Conservation (phyloP, 2,329 filamentous ascomycete genomes). For the Coniochaeta sp. region DNA sequence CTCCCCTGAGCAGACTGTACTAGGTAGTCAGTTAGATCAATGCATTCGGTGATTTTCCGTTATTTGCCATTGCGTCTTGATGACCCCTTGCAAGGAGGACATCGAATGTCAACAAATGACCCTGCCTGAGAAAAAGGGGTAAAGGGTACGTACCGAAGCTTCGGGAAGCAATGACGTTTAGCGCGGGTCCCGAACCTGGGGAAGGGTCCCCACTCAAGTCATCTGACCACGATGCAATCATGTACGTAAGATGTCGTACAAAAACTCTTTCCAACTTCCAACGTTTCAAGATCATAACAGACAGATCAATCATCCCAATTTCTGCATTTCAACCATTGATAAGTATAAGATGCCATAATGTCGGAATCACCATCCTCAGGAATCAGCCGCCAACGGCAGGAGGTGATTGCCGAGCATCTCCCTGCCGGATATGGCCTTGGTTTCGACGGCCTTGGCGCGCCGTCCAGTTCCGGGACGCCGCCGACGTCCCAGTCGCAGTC, state of each 20-base stretch:
- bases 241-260: not conserved
- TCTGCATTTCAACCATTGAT: not conserved
- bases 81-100: too few relatives aligned
- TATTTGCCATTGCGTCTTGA: too few relatives aligned
- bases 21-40: too few relatives aligned
- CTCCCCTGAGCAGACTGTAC: too few relatives aligned
- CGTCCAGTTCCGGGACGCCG: not conserved
- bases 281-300: too few relatives aligned
- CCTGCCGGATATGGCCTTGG: slow-evolving; percentile 26
- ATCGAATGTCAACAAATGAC: too few relatives aligned
- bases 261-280: not conserved
- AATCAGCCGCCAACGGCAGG: not conserved
- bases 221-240: not conserved
- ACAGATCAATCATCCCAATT: not conserved
- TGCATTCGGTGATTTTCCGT: too few relatives aligned
- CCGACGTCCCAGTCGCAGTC: slow-evolving; percentile 3
- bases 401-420: slow-evolving; percentile 25
- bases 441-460: slow-evolving; percentile 14
- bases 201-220: not conserved
- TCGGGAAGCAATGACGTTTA: not conserved
- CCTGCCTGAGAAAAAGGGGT: too few relatives aligned
- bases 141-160: not conserved
- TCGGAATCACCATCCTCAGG: slow-evolving; percentile 1
- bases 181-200: not conserved
- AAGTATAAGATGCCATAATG: not conserved